These are phyloP conservation scores for Lantana camara DNA, from an alignment of 257 asterid genomes.

Conservation along the genomic window DNA sequence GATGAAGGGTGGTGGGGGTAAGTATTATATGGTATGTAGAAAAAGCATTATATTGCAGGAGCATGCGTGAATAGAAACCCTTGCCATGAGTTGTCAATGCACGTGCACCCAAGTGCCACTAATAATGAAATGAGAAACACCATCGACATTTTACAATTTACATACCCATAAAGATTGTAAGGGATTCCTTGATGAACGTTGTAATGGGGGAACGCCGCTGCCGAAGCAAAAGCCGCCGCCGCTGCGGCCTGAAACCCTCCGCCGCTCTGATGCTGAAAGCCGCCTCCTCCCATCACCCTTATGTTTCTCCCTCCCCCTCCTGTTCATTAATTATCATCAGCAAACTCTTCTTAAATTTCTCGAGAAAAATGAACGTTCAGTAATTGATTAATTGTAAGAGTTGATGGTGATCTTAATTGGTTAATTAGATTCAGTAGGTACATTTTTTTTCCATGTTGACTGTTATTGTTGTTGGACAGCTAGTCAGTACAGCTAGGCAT, in stretches of 20 bases:
- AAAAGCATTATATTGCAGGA: neutral
- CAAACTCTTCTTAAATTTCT: too few relatives aligned
- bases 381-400: too few relatives aligned
- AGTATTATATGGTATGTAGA: neutral
- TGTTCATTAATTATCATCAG: slow-evolving; percentile 18
- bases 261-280: slow-evolving; percentile 56
- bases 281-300: slow-evolving; percentile 73
- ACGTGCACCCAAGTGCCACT: slow-evolving; percentile 44
- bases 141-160: neutral
- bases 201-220: slow-evolving; percentile 84
- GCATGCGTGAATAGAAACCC: slow-evolving; percentile 48
- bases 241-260: slow-evolving; percentile 38
- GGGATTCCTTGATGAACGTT: slow-evolving; percentile 96
- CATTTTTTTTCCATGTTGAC: neutral
- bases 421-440: neutral
- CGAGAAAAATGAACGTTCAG: too few relatives aligned
- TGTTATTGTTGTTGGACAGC: slow-evolving; percentile 2
- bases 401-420: neutral
- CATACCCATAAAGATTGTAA: slow-evolving; percentile 88
- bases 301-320: slow-evolving; percentile 71
- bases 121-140: neutral
- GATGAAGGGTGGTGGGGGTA: slow-evolving; percentile 29
- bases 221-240: slow-evolving; percentile 67
- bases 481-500: slow-evolving; percentile 20
- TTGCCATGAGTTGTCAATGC: slow-evolving; percentile 59